Conservation (phyloP, 23 red algal species). For the Gracilaria gracilis region DNA sequence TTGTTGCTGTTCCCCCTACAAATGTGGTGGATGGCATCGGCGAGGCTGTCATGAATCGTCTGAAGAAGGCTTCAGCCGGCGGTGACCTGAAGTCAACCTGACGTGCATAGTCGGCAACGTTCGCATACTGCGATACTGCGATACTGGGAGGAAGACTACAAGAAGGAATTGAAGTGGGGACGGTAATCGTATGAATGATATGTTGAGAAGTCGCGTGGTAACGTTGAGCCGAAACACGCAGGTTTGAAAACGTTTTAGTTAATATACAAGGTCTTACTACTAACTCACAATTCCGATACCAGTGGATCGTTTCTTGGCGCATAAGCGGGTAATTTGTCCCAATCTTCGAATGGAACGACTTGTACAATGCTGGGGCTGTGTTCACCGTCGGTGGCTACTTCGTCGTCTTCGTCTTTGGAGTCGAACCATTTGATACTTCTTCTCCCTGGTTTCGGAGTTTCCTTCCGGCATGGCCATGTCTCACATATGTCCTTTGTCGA, state of each 20-base stretch:
- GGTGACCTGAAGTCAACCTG: slow-evolving; percentile 19
- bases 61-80: slow-evolving; percentile 83
- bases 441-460: neutral
- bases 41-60: slow-evolving; percentile 85
- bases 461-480: slow-evolving; percentile 25
- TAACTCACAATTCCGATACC: slow-evolving; percentile 33
- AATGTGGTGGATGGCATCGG: slow-evolving; percentile 75
- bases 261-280: neutral
- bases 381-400: neutral
- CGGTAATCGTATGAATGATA: neutral
- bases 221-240: neutral
- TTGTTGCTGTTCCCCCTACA: slow-evolving; percentile 67
- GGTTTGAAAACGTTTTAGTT: neutral
- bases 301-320: slow-evolving; percentile 24
- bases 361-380: neutral
- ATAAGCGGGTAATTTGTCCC: slow-evolving; percentile 47
- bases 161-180: too few species aligned
- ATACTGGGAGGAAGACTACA: too few species aligned
- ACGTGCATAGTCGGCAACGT: neutral
- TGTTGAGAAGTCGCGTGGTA: neutral
- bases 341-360: slow-evolving; percentile 32
- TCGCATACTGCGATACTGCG: neutral
- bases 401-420: neutral
- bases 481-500: slow-evolving; percentile 4
- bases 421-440: neutral